A percentile compares a stretch with the other conserved stretches of the same genome.
These are phyloP conservation scores for Pisolithus microcarpus DNA, from an alignment of 768 basidiomycete genomes.

Conservation along the genomic window DNA sequence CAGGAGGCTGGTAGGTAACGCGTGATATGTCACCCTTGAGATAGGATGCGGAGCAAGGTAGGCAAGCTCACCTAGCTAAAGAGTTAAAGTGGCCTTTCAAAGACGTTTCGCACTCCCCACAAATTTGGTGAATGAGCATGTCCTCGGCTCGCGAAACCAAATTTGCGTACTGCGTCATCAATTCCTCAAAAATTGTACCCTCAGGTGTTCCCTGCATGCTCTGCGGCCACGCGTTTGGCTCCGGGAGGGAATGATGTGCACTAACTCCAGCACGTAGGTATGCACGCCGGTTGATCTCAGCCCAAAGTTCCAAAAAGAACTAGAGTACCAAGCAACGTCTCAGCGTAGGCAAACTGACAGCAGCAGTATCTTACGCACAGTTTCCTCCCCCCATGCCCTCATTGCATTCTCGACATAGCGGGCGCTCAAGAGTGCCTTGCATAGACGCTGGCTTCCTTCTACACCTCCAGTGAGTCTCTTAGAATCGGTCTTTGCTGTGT, in stretches of 20 bases:
- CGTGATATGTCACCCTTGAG: too few species aligned
- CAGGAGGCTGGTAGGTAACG: neutral
- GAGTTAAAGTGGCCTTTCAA: constrained; percentile 67
- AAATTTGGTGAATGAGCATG: constrained; percentile 79
- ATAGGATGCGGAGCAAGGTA: neutral
- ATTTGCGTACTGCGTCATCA: constrained; percentile 56
- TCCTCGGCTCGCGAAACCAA: constrained; percentile 72
- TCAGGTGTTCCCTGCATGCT: constrained; percentile 33
- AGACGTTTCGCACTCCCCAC: constrained; percentile 70
- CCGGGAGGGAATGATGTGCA: constrained; percentile 45
- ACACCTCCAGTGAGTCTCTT: constrained; percentile 72
- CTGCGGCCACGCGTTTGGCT: constrained; percentile 19
- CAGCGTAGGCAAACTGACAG: neutral
- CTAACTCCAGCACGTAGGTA: constrained; percentile 50
- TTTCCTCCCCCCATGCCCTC: constrained; percentile 82
- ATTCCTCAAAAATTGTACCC: constrained; percentile 73
- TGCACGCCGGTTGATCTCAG: constrained; percentile 60
- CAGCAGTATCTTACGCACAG: constrained; percentile 44
- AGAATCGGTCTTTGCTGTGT: constrained; percentile 39
- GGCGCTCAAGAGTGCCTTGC: constrained; percentile 81
- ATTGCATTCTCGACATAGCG: constrained; percentile 64
- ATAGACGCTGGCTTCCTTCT: constrained; percentile 74
- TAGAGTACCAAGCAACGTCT: constrained; percentile 24
- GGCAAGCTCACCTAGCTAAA: constrained; percentile 35
- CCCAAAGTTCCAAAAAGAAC: constrained; percentile 92